Conservation (phyloP, 768 basidiomycete genomes). For the Tylopilus sp. region DNA sequence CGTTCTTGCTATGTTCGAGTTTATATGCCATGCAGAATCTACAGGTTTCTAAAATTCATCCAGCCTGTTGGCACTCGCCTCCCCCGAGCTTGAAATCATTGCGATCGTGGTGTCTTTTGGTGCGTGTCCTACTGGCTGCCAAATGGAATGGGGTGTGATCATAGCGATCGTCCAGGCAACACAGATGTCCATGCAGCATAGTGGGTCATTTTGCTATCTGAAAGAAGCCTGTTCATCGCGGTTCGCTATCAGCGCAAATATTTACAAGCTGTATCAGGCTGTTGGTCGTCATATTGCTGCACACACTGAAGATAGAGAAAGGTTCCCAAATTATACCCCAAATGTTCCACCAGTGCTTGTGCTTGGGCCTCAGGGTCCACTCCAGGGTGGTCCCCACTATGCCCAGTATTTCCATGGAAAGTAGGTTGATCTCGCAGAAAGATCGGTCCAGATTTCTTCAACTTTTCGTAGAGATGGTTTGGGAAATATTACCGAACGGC, state of each 20-base stretch:
- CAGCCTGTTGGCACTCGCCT: constrained; percentile 75
- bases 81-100: constrained; percentile 78
- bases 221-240: background rate
- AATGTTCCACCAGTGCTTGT: constrained; percentile 57
- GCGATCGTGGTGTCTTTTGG: constrained; percentile 77
- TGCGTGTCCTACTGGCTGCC: constrained; percentile 27
- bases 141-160: background rate
- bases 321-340: constrained; percentile 63
- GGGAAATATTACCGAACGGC: constrained; percentile 53
- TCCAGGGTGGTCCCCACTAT: constrained; percentile 66
- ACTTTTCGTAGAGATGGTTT: constrained; percentile 59
- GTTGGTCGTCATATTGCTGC: constrained; percentile 55
- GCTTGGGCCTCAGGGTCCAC: constrained; percentile 60
- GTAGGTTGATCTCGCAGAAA: constrained; percentile 32
- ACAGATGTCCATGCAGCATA: constrained; percentile 59
- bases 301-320: constrained; percentile 47
- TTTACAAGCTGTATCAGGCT: constrained; percentile 72
- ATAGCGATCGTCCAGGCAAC: constrained; percentile 49
- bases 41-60: background rate
- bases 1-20: constrained; percentile 64
- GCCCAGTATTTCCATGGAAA: constrained; percentile 86
- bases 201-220: constrained; percentile 33
- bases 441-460: constrained; percentile 1
- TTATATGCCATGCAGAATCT: background rate
- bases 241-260: constrained; percentile 50